Base-by-base conservation (phyloP, 495 filamentous ascomycete species). In the Podospora comata region DNA sequence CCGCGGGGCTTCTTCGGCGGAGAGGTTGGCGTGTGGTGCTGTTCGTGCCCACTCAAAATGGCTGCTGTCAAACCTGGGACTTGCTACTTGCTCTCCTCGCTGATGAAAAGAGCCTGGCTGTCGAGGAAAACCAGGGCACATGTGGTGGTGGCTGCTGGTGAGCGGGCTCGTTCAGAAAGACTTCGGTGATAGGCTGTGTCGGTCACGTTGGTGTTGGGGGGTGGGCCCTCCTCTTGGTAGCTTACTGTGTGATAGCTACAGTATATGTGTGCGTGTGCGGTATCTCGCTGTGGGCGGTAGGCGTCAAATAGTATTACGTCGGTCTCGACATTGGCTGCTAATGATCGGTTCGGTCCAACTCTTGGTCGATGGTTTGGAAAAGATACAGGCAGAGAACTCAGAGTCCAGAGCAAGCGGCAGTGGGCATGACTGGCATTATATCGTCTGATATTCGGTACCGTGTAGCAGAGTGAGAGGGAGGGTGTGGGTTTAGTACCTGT, bases 381-480 rank as follows among this genome's bases (percentile, higher is more conserved):
- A 75, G 71, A 76, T 77, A 77, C 72, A 70, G 71, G 70, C 65
- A 71, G 69, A 75, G 74, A 65, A 66, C 28, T 56, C 74, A 74
- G 70, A 69, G 71, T 64, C 56, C 7, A 65, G 71, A 78, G 70
- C 68, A 77, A 73, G 70, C 63, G 68, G 71, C 71, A 68, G 76
- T 70, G 78, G 77, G 77, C 73, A 75, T 72, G 75, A 75, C 73
- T 74, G 73, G 78, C 75, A 80, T 82, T 82, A 82, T 83, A 82
- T 80, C 79, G 77, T 82, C 78, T 80, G 79, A 80, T 81, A 75
- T 81, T 77, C 78, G 75, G 71, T 79, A 79, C 79, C 73, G 74
- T 77, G 71, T 69, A 69, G 68, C 68, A 66, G 65, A 71, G 64
- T 61, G 66, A 67, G 67, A 65, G 63, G 71, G 69, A 71, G 76